Percentiles rank a stretch among this genome's conserved stretches.
Conservation (phyloP, 805 yeast species). For the Metschnikowia noctiluminum region DNA sequence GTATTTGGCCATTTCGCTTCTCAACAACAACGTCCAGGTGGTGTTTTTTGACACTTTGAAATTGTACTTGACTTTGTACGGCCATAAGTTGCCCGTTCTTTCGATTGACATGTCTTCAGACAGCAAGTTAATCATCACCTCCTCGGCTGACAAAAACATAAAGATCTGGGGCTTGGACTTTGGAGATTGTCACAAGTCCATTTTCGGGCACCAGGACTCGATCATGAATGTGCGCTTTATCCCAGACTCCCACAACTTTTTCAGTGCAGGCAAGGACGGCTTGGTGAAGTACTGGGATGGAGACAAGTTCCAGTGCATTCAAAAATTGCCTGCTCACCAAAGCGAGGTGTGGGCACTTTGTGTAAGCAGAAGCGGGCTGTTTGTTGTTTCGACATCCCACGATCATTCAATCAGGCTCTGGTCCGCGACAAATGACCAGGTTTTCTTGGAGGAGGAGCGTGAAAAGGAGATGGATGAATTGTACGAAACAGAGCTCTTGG, state of each 20-base stretch:
- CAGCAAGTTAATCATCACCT: constrained; percentile 81
- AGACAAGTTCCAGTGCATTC: constrained; percentile 90
- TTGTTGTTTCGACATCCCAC: constrained; percentile 80
- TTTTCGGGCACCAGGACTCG: constrained; percentile 95
- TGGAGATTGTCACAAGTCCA: constrained; percentile 97
- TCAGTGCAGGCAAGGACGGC: constrained; percentile 87
- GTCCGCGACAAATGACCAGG: constrained; percentile 90
- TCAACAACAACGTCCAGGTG: constrained; percentile 95
- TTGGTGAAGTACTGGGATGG: constrained; percentile 97
- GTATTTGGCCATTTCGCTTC: constrained; percentile 74
- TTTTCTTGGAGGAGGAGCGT: constrained; percentile 94
- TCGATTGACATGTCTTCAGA: constrained; percentile 89
- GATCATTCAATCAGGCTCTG: constrained; percentile 93
- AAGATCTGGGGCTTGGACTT: constrained; percentile 98
- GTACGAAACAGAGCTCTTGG: constrained; percentile 77
- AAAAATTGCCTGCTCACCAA: constrained; percentile 78
- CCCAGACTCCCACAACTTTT: constrained; percentile 84
- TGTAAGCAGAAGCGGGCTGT: constrained; percentile 67
- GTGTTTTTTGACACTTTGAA: constrained; percentile 84
- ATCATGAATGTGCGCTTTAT: constrained; percentile 84
- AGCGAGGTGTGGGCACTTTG: constrained; percentile 92
- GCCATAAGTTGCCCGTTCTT: constrained; percentile 93
- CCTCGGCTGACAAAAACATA: constrained; percentile 96
- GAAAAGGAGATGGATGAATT: constrained; percentile 93
- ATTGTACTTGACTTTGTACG: constrained; percentile 84